Percentiles rank a stretch among this genome's conserved stretches.
These are phyloP conservation scores for Colletotrichum tanaceti DNA, from an alignment of 2,329 filamentous ascomycete species.

Conservation along the genomic window DNA sequence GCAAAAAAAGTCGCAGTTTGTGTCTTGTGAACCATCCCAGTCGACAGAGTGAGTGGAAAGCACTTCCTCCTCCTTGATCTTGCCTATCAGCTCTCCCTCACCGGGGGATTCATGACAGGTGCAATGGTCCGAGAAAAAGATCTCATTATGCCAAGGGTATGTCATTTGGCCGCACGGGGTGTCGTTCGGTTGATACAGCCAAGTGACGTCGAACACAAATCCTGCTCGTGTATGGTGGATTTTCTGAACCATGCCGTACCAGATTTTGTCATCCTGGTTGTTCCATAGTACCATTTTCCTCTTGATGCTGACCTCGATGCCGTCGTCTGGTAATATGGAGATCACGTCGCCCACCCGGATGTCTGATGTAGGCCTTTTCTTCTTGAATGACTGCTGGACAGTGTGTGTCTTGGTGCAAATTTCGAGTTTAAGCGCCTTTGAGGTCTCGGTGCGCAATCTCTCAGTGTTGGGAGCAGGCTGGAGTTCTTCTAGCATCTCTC, in stretches of 20 bases:
- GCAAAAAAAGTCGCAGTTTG: conserved; percentile 70
- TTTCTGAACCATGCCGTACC: conserved; percentile 77
- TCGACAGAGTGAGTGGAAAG: conserved; percentile 67
- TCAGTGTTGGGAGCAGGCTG: conserved; percentile 46
- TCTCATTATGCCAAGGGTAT: conserved; percentile 78
- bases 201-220: conserved; percentile 71
- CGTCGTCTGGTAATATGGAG: conserved; percentile 54
- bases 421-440: conserved; percentile 47
- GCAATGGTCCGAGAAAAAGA: conserved; percentile 83
- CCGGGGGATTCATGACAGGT: conserved; percentile 65
- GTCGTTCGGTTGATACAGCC: conserved; percentile 78
- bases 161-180: conserved; percentile 75
- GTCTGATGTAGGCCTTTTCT: neutral
- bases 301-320: conserved; percentile 61
- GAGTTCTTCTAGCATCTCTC: conserved; percentile 58
- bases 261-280: conserved; percentile 61
- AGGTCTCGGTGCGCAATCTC: conserved; percentile 46
- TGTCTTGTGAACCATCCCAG: conserved; percentile 64
- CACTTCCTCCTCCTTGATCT: conserved; percentile 67
- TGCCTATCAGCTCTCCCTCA: conserved; percentile 40
- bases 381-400: neutral
- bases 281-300: conserved; percentile 63
- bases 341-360: conserved; percentile 47
- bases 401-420: conserved; percentile 43
- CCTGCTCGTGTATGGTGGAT: conserved; percentile 53